A percentile compares a stretch with the other conserved stretches of the same genome.
Conservation (phyloP, 768 basidiomycete genomes). For the Leucosporidium creatinivorum region DNA sequence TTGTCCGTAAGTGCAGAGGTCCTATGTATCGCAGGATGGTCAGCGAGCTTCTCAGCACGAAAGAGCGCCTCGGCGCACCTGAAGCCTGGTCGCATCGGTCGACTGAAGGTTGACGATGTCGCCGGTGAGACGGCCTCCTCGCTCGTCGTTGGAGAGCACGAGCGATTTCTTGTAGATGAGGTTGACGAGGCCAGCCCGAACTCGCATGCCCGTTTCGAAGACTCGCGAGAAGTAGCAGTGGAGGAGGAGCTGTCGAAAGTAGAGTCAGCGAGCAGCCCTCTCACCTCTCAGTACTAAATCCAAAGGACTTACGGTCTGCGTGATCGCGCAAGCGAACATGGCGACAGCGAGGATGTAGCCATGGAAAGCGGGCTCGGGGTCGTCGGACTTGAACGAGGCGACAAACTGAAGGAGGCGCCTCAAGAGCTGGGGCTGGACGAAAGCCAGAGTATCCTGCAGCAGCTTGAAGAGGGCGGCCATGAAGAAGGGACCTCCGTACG, state of each 20-base stretch:
- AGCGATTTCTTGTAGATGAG: constrained; percentile 77
- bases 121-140: constrained; percentile 64
- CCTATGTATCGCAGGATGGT: constrained; percentile 3
- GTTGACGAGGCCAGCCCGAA: constrained; percentile 72
- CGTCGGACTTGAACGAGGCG: constrained; percentile 56
- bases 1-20: constrained; percentile 51
- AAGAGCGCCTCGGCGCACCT: constrained; percentile 19
- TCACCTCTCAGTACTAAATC: too few relatives aligned
- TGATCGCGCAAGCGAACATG: constrained; percentile 75
- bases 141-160: constrained; percentile 76
- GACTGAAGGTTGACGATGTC: constrained; percentile 94
- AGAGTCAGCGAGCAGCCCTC: too few relatives aligned
- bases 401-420: constrained; percentile 74
- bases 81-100: constrained; percentile 35
- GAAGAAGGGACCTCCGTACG: constrained; percentile 71
- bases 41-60: background rate
- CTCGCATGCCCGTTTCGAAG: constrained; percentile 64
- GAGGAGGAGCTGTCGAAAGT: constrained; percentile 21
- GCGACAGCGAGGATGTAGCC: constrained; percentile 67
- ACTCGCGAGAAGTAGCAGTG: constrained; percentile 39
- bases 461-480: constrained; percentile 41
- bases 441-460: constrained; percentile 68
- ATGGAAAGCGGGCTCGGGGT: constrained; percentile 48
- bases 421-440: constrained; percentile 80
- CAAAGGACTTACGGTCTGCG: constrained; percentile 57